Percentiles rank a stretch among this genome's conserved stretches.
Conservation (phyloP, 768 basidiomycete genomes). For the Trametes cinnabarina region DNA sequence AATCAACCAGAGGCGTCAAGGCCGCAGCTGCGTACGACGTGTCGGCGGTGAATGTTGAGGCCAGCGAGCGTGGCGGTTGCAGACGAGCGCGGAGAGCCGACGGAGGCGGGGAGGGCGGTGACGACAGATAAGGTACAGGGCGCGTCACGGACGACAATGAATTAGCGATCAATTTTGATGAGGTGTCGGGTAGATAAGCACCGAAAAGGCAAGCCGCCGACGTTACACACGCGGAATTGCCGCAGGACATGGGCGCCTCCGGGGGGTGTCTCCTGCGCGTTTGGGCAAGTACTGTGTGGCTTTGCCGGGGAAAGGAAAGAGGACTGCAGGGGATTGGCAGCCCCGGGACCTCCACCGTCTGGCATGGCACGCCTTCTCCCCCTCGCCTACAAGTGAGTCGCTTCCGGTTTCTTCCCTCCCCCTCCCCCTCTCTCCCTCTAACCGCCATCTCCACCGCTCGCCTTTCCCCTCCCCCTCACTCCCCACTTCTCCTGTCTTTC, state of each 20-base stretch:
- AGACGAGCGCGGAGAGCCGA: neutral
- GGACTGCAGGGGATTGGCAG: too few relatives aligned
- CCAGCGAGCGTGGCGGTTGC: neutral
- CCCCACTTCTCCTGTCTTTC: neutral
- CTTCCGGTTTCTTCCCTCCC: slow-evolving; percentile 7
- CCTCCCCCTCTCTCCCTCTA: neutral
- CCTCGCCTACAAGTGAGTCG: neutral
- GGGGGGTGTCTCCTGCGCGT: neutral
- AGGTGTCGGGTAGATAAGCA: slow-evolving; percentile 18
- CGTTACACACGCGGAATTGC: slow-evolving; percentile 2
- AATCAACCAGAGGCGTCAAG: neutral
- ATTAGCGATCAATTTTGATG: slow-evolving; percentile 2
- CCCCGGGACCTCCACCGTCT: neutral
- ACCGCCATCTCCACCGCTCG: neutral
- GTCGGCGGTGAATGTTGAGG: neutral
- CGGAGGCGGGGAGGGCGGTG: slow-evolving; percentile 1
- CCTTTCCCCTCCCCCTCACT: neutral
- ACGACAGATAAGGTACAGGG: slow-evolving; percentile 9
- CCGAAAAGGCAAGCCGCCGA: slow-evolving; percentile 3
- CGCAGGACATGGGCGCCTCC: neutral
- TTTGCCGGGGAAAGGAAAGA: too few relatives aligned
- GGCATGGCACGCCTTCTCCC: slow-evolving; percentile 10
- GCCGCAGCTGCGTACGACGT: neutral
- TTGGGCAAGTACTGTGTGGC: too few relatives aligned
- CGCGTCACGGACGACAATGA: slow-evolving; percentile 1